Conservation (phyloP, 768 basidiomycete genomes). For the Mycena pura region DNA sequence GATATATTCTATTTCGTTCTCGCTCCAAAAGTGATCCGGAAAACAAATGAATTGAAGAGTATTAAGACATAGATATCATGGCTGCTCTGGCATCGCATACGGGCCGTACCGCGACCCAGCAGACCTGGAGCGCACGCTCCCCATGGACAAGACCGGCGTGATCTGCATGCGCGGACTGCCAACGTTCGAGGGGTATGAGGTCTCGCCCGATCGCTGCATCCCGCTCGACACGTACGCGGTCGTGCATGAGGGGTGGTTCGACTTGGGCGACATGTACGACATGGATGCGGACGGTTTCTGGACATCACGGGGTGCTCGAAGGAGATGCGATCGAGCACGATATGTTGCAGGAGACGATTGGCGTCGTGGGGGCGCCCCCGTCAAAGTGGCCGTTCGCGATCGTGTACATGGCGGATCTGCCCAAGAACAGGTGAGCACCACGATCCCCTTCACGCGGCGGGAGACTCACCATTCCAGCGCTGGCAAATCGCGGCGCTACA, state of each 20-base stretch:
- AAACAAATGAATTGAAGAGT: no score
- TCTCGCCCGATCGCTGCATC: constrained; percentile 41
- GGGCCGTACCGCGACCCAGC: constrained; percentile 50
- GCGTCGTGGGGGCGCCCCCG: constrained; percentile 51
- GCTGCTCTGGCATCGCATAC: constrained; percentile 55
- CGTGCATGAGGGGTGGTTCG: constrained; percentile 59
- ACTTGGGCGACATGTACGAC: constrained; percentile 55
- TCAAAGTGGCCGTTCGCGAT: constrained; percentile 56
- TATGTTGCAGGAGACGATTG: constrained; percentile 55
- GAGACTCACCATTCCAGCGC: constrained; percentile 23
- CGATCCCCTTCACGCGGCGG: not conserved
- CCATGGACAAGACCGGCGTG: constrained; percentile 50
- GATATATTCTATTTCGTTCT: no score
- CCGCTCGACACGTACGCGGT: constrained; percentile 55
- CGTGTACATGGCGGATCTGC: constrained; percentile 56
- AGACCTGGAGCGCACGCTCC: constrained; percentile 44
- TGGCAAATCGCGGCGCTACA: constrained; percentile 53
- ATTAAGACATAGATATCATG: no score
- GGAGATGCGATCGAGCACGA: constrained; percentile 56
- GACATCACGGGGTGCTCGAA: constrained; percentile 66
- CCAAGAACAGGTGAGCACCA: constrained; percentile 45
- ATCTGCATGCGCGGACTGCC: constrained; percentile 62
- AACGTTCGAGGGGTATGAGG: constrained; percentile 59
- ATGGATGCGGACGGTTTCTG: constrained; percentile 53
- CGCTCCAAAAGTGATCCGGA: no score